phyloP scores from a whole-genome alignment of 139 green algal genomes.

The Chlamydomonas incerta region DNA sequence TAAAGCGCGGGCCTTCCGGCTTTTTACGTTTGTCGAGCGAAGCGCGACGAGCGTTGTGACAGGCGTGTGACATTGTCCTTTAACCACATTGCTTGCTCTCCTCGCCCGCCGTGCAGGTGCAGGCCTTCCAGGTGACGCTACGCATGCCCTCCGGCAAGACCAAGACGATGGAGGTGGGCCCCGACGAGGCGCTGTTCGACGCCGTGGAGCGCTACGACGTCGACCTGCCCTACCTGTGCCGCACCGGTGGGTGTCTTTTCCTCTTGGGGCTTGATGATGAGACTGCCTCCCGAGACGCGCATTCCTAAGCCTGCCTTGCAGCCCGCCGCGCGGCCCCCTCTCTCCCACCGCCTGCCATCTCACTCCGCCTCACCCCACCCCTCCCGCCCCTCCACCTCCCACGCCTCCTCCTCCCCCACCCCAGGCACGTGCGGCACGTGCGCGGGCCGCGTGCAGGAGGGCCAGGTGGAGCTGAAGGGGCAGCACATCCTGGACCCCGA shows the following conservation, averaged over 20 bases:
- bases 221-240: slow-evolving; percentile 40
- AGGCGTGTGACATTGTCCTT: too few relatives aligned
- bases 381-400: neutral
- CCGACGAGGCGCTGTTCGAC: slow-evolving; percentile 35
- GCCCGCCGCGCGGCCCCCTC: neutral
- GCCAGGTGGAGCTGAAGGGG: neutral
- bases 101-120: too few relatives aligned
- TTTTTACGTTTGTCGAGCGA: too few relatives aligned
- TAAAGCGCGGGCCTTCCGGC: neutral
- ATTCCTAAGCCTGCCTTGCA: too few relatives aligned
- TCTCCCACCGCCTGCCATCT: too few relatives aligned
- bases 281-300: too few relatives aligned
- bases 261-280: too few relatives aligned
- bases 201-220: slow-evolving; percentile 14
- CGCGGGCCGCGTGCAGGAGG: slow-evolving; percentile 20
- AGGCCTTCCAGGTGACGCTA: slow-evolving; percentile 27
- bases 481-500: slow-evolving; percentile 19
- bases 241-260: too few relatives aligned
- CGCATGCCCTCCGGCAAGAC: slow-evolving; percentile 29
- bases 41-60: too few relatives aligned
- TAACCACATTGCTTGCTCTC: too few relatives aligned
- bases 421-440: slow-evolving; percentile 38
- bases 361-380: neutral
- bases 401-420: neutral
- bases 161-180: neutral